Evolutionary conservation across 2,329 filamentous ascomycete species (phyloP).

Genomic region (Westerdykella aurantiaca): DNA sequence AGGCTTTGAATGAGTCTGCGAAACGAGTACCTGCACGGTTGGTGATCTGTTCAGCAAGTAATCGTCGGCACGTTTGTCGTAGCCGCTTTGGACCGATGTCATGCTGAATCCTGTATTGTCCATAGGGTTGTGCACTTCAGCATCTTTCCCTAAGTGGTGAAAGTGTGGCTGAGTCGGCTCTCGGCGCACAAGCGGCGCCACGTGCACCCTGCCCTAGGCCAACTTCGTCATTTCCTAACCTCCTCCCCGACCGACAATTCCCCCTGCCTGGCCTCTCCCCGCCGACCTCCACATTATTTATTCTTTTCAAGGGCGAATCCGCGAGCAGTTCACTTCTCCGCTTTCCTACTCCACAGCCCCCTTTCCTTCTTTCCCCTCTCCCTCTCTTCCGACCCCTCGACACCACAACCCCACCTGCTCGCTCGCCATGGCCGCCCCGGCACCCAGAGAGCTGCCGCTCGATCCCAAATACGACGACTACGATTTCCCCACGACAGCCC

Average conservation of each 20-base stretch:
- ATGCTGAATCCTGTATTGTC: too few species aligned
- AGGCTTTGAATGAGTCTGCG: too few species aligned
- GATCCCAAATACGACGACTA: slow-evolving; percentile 95
- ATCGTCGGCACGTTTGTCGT: too few species aligned
- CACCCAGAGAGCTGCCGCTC: slow-evolving; percentile 43
- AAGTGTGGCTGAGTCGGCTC: too few species aligned
- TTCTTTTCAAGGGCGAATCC: not conserved
- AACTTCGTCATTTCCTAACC: slow-evolving; percentile 23
- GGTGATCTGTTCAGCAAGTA: too few species aligned
- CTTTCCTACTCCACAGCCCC: not conserved
- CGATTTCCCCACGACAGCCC: slow-evolving; percentile 78
- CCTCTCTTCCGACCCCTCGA: slow-evolving; percentile 1
- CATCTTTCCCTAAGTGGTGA: too few species aligned
- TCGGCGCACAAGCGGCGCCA: slow-evolving; percentile 11
- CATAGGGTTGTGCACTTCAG: too few species aligned
- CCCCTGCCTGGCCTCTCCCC: not conserved
- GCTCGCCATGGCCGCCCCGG: slow-evolving; percentile 28
- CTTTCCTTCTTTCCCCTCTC: not conserved
- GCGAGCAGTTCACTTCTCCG: not conserved
- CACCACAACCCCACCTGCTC: not conserved
- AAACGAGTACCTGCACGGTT: too few species aligned
- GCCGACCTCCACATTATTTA: not conserved
- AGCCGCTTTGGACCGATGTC: too few species aligned
- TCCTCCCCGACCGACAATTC: slow-evolving; percentile 7
- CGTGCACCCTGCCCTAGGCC: slow-evolving; percentile 16